Evolutionary conservation across 2,329 filamentous ascomycete genomes (phyloP).

Genomic region (Knufia fluminis): DNA sequence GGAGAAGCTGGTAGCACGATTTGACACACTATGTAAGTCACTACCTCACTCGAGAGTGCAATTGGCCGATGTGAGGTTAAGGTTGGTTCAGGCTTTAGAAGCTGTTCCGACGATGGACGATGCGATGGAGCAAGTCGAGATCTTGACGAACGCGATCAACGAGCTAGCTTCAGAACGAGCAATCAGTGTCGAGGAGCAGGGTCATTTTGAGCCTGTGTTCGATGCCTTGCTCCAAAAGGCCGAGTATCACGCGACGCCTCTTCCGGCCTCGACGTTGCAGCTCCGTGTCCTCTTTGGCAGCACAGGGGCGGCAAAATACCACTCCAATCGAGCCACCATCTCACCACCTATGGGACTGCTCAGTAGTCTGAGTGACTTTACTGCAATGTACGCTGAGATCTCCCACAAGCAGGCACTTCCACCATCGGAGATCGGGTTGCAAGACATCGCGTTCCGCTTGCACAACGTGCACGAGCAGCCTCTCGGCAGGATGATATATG

Average conservation of each 20-base stretch:
- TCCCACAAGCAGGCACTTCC: background rate
- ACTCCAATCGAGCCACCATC: background rate
- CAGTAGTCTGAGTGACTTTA: background rate
- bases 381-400: background rate
- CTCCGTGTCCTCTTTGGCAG: background rate
- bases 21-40: constrained; percentile 31
- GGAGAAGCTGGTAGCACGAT: constrained; percentile 37
- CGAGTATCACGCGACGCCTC: background rate
- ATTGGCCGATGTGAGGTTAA: constrained; percentile 23
- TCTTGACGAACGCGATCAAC: constrained; percentile 4
- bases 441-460: constrained; percentile 1
- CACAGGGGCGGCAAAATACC: background rate
- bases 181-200: background rate
- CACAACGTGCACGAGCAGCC: constrained; percentile 13
- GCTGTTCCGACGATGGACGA: constrained; percentile 30
- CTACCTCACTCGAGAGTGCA: constrained; percentile 27
- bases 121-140: constrained; percentile 8
- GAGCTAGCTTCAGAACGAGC: background rate
- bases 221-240: constrained; percentile 4
- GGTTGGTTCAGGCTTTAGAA: constrained; percentile 30
- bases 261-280: background rate
- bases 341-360: background rate
- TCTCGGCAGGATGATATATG: constrained; percentile 16
- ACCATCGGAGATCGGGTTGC: background rate
- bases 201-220: constrained; percentile 6